Conservation (phyloP, 2,329 filamentous ascomycete genomes). For the Didymella lethalis region DNA sequence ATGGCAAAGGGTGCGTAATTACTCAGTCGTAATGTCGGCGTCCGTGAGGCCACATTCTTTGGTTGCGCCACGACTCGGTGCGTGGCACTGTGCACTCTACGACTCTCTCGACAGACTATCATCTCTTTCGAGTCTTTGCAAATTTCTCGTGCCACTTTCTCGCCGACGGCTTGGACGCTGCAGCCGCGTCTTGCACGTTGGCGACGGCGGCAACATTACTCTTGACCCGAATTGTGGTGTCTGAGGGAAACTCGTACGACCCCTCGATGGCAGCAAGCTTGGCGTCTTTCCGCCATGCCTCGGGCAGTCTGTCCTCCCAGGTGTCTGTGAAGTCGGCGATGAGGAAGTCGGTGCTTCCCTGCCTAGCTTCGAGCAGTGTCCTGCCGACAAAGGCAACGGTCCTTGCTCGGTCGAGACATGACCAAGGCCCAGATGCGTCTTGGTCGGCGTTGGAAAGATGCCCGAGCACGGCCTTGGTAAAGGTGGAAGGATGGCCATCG, state of each 20-base stretch:
- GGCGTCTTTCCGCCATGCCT: slow-evolving; percentile 47
- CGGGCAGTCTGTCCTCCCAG: slow-evolving; percentile 51
- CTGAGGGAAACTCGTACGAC: slow-evolving; percentile 43
- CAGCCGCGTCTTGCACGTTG: slow-evolving; percentile 12
- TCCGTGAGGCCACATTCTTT: slow-evolving; percentile 9
- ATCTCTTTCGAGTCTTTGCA: slow-evolving; percentile 45
- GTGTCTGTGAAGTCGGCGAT: slow-evolving; percentile 48
- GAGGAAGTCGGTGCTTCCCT: slow-evolving; percentile 32
- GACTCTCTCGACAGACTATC: slow-evolving; percentile 19
- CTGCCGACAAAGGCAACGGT: slow-evolving; percentile 46
- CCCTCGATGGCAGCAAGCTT: slow-evolving; percentile 45
- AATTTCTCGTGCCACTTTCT: slow-evolving; percentile 54
- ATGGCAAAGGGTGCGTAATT: background rate
- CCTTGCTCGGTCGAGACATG: slow-evolving; percentile 43
- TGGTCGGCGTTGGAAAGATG: slow-evolving; percentile 42
- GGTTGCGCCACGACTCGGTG: slow-evolving; percentile 16
- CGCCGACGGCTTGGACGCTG: slow-evolving; percentile 38
- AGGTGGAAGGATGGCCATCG: slow-evolving; percentile 49
- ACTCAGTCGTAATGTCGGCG: background rate
- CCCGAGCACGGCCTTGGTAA: slow-evolving; percentile 51
- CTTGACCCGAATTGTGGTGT: slow-evolving; percentile 44
- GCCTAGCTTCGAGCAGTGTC: slow-evolving; percentile 42
- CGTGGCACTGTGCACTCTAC: slow-evolving; percentile 21
- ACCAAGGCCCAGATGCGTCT: slow-evolving; percentile 42
- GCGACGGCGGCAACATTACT: slow-evolving; percentile 17